Evolutionary conservation across 306 rosid genomes (phyloP).

Genomic region (Vigna trinervia): DNA sequence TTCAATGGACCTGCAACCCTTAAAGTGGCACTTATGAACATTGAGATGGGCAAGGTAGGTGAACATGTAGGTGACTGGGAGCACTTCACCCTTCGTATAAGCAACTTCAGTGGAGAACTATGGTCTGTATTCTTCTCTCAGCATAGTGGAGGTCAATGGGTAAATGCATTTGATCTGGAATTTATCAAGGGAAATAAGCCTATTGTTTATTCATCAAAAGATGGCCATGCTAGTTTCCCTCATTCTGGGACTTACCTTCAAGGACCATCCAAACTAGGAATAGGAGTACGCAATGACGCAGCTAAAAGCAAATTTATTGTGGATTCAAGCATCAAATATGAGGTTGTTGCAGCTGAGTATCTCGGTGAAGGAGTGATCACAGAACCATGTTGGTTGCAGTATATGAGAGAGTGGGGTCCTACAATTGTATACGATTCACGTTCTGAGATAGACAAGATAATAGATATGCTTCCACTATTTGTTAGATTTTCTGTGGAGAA

Average conservation of each 20-base stretch:
- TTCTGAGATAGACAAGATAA: slow-evolving; percentile 72
- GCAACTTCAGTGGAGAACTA: slow-evolving; percentile 89
- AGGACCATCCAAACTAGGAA: slow-evolving; percentile 77
- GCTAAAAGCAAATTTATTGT: slow-evolving; percentile 69
- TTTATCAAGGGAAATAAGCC: slow-evolving; percentile 74
- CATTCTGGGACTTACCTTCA: slow-evolving; percentile 84
- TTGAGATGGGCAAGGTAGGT: slow-evolving; percentile 78
- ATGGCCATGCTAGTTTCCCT: slow-evolving; percentile 92
- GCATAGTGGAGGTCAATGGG: slow-evolving; percentile 94
- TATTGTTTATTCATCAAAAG: slow-evolving; percentile 80
- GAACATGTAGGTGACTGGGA: slow-evolving; percentile 98
- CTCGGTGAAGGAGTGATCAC: slow-evolving; percentile 68
- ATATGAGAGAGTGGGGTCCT: slow-evolving; percentile 99
- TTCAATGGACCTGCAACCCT: slow-evolving; percentile 88
- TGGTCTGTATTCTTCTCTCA: slow-evolving; percentile 85
- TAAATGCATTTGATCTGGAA: slow-evolving; percentile 72
- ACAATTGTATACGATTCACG: slow-evolving; percentile 69
- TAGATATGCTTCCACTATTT: slow-evolving; percentile 75
- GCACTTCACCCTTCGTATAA: slow-evolving; percentile 90
- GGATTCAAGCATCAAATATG: slow-evolving; percentile 75
- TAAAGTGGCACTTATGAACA: slow-evolving; percentile 66
- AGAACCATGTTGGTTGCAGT: slow-evolving; percentile 95
- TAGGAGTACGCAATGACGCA: slow-evolving; percentile 80
- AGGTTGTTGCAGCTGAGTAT: slow-evolving; percentile 86
- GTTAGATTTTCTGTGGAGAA: slow-evolving; percentile 86